These are phyloP conservation scores for Exophiala spinifera DNA, from an alignment of 2,329 filamentous ascomycete genomes.

Conservation along the genomic window DNA sequence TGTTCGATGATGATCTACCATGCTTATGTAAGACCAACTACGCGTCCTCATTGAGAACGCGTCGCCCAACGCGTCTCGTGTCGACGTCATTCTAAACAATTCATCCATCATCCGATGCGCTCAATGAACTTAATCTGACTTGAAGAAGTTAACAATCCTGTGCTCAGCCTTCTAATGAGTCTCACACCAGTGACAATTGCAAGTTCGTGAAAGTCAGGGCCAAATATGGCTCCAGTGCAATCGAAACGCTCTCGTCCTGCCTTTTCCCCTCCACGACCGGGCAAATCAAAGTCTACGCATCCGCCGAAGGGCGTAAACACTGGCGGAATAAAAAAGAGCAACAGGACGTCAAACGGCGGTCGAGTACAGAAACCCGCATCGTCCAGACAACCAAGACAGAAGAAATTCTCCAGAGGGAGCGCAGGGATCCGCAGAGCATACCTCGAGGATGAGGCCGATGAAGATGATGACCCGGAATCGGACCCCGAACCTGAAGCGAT, in stretches of 20 bases:
- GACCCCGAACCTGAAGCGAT: not conserved
- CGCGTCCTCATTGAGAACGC: not conserved
- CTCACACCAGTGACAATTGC: not conserved
- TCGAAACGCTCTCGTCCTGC: conserved; percentile 40
- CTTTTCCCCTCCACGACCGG: conserved; percentile 45
- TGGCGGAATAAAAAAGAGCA: conserved; percentile 13
- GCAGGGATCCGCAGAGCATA: conserved; percentile 14
- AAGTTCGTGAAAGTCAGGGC: not conserved
- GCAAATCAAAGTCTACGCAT: conserved; percentile 19
- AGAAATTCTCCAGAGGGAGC: not conserved
- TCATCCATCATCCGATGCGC: not conserved
- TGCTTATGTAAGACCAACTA: too few relatives aligned
- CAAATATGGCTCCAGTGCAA: conserved; percentile 27
- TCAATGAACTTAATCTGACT: not conserved
- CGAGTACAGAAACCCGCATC: not conserved
- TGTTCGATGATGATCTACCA: too few relatives aligned
- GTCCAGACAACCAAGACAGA: conserved; percentile 1
- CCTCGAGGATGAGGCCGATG: conserved; percentile 9
- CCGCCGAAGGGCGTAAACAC: conserved; percentile 23
- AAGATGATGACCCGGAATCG: conserved; percentile 6
- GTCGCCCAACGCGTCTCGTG: not conserved
- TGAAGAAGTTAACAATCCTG: conserved; percentile 14
- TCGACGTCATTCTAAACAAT: conserved; percentile 1
- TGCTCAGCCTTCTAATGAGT: not conserved
- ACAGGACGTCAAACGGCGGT: conserved; percentile 10